phyloP scores from a whole-genome alignment of 805 yeast genomes.

The Blastobotrys robertii region DNA sequence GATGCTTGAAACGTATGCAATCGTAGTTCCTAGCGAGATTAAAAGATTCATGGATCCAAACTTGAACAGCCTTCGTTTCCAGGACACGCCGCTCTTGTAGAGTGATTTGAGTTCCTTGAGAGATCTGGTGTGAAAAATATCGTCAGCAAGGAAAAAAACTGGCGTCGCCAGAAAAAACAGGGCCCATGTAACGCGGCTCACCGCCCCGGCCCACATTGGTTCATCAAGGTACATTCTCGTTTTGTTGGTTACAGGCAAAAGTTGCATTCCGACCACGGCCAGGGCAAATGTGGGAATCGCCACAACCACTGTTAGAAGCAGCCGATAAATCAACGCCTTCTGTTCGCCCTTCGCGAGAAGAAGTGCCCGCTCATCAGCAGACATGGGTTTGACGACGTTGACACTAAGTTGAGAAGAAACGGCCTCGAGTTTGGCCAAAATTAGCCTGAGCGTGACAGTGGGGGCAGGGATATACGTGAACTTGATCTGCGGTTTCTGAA shows the following conservation, averaged over 20 bases:
- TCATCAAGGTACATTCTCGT: constrained; percentile 47
- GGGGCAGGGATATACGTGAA: constrained; percentile 59
- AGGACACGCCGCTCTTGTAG: constrained; percentile 47
- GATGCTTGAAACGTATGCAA: constrained; percentile 62
- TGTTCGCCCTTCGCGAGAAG: constrained; percentile 42
- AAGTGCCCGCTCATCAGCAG: constrained; percentile 56
- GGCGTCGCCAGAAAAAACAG: constrained; percentile 59
- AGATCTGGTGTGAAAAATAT: constrained; percentile 61
- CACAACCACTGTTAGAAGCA: constrained; percentile 40
- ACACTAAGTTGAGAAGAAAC: constrained; percentile 41
- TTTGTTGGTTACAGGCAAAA: constrained; percentile 34
- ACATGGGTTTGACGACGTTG: constrained; percentile 41
- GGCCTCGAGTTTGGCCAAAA: constrained; percentile 40
- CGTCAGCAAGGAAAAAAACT: constrained; percentile 65
- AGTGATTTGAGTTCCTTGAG: constrained; percentile 45
- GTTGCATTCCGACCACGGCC: constrained; percentile 59
- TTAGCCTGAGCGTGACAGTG: constrained; percentile 43
- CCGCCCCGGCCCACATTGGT: constrained; percentile 56
- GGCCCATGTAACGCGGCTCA: constrained; percentile 52
- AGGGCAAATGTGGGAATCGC: constrained; percentile 62
- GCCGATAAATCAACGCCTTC: constrained; percentile 34
- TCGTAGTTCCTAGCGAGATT: constrained; percentile 63
- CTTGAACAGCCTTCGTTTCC: constrained; percentile 46
- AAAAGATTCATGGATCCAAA: constrained; percentile 75
- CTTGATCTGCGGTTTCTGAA: constrained; percentile 47